Evolutionary conservation across 768 basidiomycete species (phyloP), one percentile per base, ranked within the genome.

Genomic region (Neoboletus brunneissimus): DNA sequence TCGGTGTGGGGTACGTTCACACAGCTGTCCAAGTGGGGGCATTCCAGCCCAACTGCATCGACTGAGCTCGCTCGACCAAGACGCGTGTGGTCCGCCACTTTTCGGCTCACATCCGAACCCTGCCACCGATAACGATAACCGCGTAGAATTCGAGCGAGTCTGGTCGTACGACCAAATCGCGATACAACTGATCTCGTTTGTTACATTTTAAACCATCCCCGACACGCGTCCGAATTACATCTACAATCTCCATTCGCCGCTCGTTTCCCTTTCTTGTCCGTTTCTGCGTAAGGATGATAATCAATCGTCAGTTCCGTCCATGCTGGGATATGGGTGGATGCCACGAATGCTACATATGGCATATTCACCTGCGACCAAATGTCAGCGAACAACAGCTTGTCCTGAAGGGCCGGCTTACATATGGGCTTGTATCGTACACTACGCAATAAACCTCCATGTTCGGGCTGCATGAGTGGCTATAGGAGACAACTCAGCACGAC

Each of bases 401-500:
- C 27, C 29, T 9, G n/a, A 31, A 11, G 40, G 20, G 23, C 32
- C 41, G 38, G 4, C 64, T 58, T 41, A 86, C 87, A 57, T 78
- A 75, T 20, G 82, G 78, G 48, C 83, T 78, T 0, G 81, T 81
- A 56, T 88, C 86, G 56, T 82, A 86, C 0, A 88, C 77, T 2
- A 83, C 86, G 13, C 80, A 77, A 54, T 79, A 86, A 1, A 86
- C 78, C 0, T 63, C 60, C 55, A 85, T 66, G 58, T 87, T 87
- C 6, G 87, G 86, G 15, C 73, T 66, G 59, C 87, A 89, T 0
- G 86, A 88, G 63, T 89, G 88, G 61, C 87, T 89, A 61, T n/a
- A 55, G 25, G 12, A 20, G 11, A 15, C n/a, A 22, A 18, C 6
- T 61, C 45, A 60, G 64, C 37, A 57, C 23, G 16, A 44, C 44